Evolutionary conservation across 129 eudicot genomes (phyloP).

Genomic region (Flaveria trinervia): DNA sequence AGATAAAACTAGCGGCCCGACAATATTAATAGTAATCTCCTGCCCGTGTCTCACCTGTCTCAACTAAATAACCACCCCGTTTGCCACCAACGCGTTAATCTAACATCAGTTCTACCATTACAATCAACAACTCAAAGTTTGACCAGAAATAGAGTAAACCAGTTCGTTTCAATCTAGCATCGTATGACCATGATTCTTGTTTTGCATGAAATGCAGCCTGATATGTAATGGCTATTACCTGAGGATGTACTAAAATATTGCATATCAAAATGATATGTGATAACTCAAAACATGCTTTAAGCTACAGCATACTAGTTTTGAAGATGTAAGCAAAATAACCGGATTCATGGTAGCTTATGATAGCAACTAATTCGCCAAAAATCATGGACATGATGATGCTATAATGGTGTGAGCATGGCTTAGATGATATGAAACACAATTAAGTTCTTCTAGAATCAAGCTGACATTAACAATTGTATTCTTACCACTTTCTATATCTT

Average conservation of each 20-base stretch:
- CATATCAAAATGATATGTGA: not conserved
- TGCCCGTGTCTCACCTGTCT: conserved; percentile 6
- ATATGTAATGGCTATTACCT: conserved; percentile 21
- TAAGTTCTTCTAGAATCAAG: conserved; percentile 22
- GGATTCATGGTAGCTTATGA: not conserved
- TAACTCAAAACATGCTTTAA: not conserved
- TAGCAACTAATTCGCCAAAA: conserved; percentile 15
- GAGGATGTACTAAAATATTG: conserved; percentile 10
- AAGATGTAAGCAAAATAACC: not conserved
- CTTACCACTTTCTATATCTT: conserved; percentile 12
- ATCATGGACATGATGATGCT: conserved; percentile 36
- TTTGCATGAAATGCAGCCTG: conserved; percentile 16
- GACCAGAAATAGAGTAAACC: not conserved
- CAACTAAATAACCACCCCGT: not conserved
- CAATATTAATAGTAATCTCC: conserved; percentile 33
- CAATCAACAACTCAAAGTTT: conserved; percentile 5
- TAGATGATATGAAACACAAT: not conserved
- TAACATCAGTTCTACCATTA: not conserved
- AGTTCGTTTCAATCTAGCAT: conserved; percentile 16
- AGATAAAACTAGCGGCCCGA: conserved; percentile 15
- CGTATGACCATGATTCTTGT: conserved; percentile 33
- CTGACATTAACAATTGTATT: not conserved
- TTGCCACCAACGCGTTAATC: not conserved
- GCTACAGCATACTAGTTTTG: not conserved
- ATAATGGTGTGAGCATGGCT: conserved; percentile 15